Base-by-base conservation (phyloP, 495 filamentous ascomycete species). In the Neurospora sp. region DNA sequence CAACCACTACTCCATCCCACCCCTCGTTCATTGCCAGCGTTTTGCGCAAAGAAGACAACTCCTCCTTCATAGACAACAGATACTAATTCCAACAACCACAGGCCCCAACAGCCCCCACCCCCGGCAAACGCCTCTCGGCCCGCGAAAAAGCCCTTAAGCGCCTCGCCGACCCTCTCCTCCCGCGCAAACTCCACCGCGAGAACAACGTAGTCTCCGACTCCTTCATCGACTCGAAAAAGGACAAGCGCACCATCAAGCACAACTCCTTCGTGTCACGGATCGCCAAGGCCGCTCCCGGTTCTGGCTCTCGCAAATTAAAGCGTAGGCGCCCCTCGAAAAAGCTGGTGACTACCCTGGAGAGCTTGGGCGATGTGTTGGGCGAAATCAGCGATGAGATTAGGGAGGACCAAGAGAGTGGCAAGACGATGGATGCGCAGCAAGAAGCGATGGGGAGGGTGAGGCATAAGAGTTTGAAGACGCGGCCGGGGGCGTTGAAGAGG, bases 401-500 rank as follows among this genome's bases (percentile, higher is more conserved):
- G 0, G 79, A 82, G 13, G 78, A 79, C 15, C 13, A 10, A 1
- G 28, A 34, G 7, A 66, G 28, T 1, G 54, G 54, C 2, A 81
- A 80, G 0, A 76, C 78, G 21, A 77, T 78, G 74, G 79, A 79
- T 40, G 83, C 72, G 8, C 75, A 81, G 69, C 78, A 84, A 77
- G 77, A 80, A 21, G 73, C 79, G 24, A 80, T 82, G 70, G 84
- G 84, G 9, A 86, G 88, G 74, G 87, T 92, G 70, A 85, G 88
- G 73, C 89, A 90, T 59, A 90, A 90, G 82, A 93, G 89, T 66
- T 76, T 98, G 72, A 90, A 87, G 78, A 88, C 86, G 71, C 82
- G 90, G 70, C 92, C 92, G 0, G 94, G 95, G 0, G 93, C 93
- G 17, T 84, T 93, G 84, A 97, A 94, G 87, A 86, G 89, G 76